Evolutionary conservation across 176 grass and related monocot genomes (phyloP).

Genomic region (Cenchrus americanus): DNA sequence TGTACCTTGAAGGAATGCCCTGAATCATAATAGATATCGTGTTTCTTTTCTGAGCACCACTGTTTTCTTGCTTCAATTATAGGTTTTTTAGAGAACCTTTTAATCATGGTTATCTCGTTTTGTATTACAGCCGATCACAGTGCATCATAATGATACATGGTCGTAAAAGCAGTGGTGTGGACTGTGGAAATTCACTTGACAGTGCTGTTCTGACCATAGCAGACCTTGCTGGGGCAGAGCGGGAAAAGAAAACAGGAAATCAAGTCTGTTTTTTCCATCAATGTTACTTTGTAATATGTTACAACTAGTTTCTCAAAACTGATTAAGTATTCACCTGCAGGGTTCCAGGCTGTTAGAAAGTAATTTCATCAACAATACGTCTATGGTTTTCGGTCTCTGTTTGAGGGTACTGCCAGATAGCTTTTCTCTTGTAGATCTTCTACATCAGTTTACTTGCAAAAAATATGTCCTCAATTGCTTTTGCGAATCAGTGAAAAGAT

Average conservation of each 20-base stretch:
- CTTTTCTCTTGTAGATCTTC: conserved; percentile 30
- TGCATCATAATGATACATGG: conserved; percentile 78
- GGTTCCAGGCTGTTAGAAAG: conserved; percentile 79
- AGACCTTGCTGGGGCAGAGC: conserved; percentile 89
- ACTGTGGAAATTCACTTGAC: conserved; percentile 38
- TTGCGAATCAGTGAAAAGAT: neutral
- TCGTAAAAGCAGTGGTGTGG: conserved; percentile 32
- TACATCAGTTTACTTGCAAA: conserved; percentile 16
- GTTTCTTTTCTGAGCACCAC: neutral
- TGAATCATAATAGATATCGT: neutral
- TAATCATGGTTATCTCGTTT: conserved; percentile 1
- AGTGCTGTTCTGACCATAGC: conserved; percentile 75
- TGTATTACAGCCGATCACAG: conserved; percentile 77
- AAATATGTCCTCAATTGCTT: neutral
- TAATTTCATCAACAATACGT: conserved; percentile 96
- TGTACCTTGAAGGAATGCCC: neutral
- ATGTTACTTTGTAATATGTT: neutral
- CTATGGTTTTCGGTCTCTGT: conserved; percentile 88
- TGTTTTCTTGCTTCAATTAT: neutral
- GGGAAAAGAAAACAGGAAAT: conserved; percentile 85
- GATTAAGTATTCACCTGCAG: conserved; percentile 45
- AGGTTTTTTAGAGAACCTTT: neutral
- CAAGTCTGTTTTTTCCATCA: conserved; percentile 53
- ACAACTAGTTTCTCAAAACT: neutral
- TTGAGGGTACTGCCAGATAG: conserved; percentile 67